These are phyloP conservation scores for Phytopythium sindhum DNA, from an alignment of 352 stramenopile species.

Conservation along the genomic window DNA sequence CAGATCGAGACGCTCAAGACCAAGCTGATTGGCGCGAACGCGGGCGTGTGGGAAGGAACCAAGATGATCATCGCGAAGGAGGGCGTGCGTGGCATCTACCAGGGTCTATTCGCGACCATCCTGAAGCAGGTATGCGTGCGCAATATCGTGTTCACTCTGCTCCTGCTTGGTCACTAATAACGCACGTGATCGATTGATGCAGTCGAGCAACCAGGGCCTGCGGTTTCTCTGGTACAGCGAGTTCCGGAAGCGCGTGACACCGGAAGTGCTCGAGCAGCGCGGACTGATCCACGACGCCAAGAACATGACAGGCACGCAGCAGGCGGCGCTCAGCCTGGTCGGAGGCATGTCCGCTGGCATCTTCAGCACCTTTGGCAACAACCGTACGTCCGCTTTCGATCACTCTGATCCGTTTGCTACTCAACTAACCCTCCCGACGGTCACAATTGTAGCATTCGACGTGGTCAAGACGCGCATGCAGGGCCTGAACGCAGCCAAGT, in stretches of 20 bases:
- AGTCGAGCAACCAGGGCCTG: conserved; percentile 94
- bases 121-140: conserved; percentile 85
- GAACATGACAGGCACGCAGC: conserved; percentile 62
- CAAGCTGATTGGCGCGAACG: conserved; percentile 96
- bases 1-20: conserved; percentile 96
- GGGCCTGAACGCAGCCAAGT: conserved; percentile 60
- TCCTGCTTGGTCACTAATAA: not conserved
- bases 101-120: conserved; percentile 92
- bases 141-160: no score
- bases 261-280: conserved; percentile 47
- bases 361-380: conserved; percentile 97
- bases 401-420: conserved; percentile 10
- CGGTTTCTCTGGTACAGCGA: conserved; percentile 98
- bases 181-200: not conserved
- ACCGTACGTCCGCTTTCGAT: conserved; percentile 69
- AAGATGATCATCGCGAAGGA: conserved; percentile 92
- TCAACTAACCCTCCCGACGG: not conserved
- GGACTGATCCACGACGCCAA: conserved; percentile 66
- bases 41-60: conserved; percentile 87
- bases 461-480: conserved; percentile 88
- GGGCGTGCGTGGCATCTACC: conserved; percentile 91
- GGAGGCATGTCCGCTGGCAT: conserved; percentile 95
- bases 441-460: conserved; percentile 54
- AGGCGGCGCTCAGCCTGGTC: conserved; percentile 88
- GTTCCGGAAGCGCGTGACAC: conserved; percentile 83